Percentiles rank a stretch among this genome's conserved stretches.
Conservation (phyloP, 2,329 filamentous ascomycete genomes). For the Sporothrix luriei region DNA sequence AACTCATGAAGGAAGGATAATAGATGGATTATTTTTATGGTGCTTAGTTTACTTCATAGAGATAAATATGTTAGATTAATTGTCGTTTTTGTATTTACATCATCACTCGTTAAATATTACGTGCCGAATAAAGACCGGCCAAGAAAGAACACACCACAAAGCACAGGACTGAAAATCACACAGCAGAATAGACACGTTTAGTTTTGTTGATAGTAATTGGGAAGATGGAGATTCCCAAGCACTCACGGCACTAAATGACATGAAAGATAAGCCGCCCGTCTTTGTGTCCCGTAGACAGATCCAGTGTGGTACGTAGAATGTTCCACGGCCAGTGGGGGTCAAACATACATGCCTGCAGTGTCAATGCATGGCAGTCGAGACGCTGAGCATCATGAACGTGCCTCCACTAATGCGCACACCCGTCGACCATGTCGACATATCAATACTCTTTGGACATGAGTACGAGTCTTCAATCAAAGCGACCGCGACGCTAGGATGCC, state of each 20-base stretch:
- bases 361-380: not conserved
- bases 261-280: slow-evolving; percentile 3
- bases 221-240: no score
- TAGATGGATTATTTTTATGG: not conserved
- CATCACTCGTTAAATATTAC: not conserved
- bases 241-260: not conserved
- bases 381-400: not conserved
- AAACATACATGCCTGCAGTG: slow-evolving; percentile 3
- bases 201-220: no score
- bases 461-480: not conserved
- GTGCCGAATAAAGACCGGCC: no score
- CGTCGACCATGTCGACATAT: not conserved
- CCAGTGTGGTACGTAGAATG: not conserved
- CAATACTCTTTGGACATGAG: not conserved
- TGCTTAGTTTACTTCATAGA: not conserved
- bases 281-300: not conserved
- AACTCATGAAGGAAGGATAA: no score
- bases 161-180: no score
- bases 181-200: not conserved
- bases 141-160: no score
- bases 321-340: not conserved
- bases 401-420: not conserved
- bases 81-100: not conserved
- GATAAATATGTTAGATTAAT: not conserved
- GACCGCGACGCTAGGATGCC: not conserved